A percentile compares a stretch with the other conserved stretches of the same genome.
Evolutionary conservation across 768 basidiomycete species (phyloP).

Genomic region (Russula brevipes): DNA sequence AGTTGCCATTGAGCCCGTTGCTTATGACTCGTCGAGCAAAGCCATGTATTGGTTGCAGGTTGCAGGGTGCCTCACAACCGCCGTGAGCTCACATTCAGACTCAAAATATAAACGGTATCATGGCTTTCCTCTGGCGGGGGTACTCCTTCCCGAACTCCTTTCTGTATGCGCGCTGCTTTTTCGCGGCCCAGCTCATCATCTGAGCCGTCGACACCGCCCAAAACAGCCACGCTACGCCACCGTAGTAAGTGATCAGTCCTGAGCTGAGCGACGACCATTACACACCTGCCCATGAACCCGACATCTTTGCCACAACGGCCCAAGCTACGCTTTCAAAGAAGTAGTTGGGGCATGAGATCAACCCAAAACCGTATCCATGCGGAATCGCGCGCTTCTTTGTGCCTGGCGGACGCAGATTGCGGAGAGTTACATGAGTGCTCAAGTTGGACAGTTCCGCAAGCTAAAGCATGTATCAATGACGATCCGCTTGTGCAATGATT

Average conservation of each 20-base stretch:
- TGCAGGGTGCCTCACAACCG: neutral
- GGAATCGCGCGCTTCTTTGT: slow-evolving; percentile 80
- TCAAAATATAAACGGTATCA: slow-evolving; percentile 69
- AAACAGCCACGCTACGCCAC: slow-evolving; percentile 55
- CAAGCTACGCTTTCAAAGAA: slow-evolving; percentile 84
- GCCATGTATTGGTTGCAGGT: too few relatives aligned
- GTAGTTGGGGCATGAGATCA: slow-evolving; percentile 91
- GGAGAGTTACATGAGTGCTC: slow-evolving; percentile 73
- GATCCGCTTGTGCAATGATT: neutral
- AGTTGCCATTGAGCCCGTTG: too few relatives aligned
- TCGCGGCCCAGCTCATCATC: slow-evolving; percentile 84
- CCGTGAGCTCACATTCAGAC: too few relatives aligned
- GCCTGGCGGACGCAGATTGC: slow-evolving; percentile 76
- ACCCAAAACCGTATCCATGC: slow-evolving; percentile 83
- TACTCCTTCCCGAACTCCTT: slow-evolving; percentile 91
- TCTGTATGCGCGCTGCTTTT: slow-evolving; percentile 87
- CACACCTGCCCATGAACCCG: slow-evolving; percentile 69
- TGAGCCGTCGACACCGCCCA: slow-evolving; percentile 51
- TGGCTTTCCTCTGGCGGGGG: slow-evolving; percentile 64
- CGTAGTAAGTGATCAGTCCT: neutral
- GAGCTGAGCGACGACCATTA: slow-evolving; percentile 20
- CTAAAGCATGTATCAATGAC: slow-evolving; percentile 38
- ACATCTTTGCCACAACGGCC: slow-evolving; percentile 67
- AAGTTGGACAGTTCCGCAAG: slow-evolving; percentile 84
- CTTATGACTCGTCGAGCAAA: neutral